Evolutionary conservation across 1,284 basidiomycete genomes (phyloP), one percentile per base, ranked within the genome.

Genomic region (Naganishia sp.): DNA sequence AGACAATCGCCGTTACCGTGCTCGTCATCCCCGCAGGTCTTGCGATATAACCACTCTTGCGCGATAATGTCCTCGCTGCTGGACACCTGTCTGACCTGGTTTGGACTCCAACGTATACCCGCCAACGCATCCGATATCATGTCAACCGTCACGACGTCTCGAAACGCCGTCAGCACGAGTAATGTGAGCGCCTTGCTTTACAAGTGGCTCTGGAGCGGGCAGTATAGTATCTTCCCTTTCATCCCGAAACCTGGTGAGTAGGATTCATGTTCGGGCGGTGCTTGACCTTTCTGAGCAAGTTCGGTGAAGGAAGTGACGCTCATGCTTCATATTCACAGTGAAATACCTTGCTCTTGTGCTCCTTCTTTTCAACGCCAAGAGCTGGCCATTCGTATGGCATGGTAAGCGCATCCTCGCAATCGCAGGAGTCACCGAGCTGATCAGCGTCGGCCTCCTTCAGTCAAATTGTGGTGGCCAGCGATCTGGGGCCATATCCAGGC

Each of bases 311-410:
- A 9, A 7, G 36, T 7, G 28, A 28, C 28, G 43, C 46, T 42
- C 15, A 52, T 43, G 45, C 31, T 33, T 21, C 9, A 18, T 45
- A 2, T 43, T 45, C 18, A 57, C 39, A 80, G 79, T 79, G 65
- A 79, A 79, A 64, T 56, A 77, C 50, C 21, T 78, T 43, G 70
- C 79, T 48, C 70, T 80, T 6, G 66, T 79, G 18, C 65, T 78
- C 3, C 64, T 79, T 44, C 52, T 78, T 49, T 52, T 75, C 65
- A 76, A 80, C 67, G 73, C 75, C 39, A 72, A 74, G 16, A 78
- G 76, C 18, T 78, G 74, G 70, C 77, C 79, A 1, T 77, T 80
- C 64, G 55, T 72, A 21, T 80, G 79, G 79, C 78, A 79, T 33
- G 71, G 78, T 49, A 73, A 78, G 43, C 78, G 23, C 23, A n/a